phyloP scores from a whole-genome alignment of 2,329 filamentous ascomycete genomes.

The Trichoderma sp. region DNA sequence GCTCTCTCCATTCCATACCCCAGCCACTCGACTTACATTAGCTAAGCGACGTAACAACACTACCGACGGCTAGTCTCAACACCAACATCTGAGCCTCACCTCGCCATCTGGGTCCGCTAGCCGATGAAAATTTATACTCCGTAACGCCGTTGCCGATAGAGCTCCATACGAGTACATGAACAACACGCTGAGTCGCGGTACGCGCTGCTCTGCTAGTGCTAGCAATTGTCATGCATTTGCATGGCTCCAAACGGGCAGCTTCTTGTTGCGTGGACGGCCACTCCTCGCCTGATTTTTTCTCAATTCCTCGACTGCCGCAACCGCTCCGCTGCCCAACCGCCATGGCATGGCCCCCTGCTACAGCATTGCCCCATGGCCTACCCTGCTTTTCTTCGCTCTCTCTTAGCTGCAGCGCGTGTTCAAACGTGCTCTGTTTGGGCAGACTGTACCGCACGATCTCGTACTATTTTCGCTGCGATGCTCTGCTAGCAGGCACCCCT shows the following conservation, averaged over 20 bases:
- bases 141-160: constrained; percentile 13
- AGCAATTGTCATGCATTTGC: constrained; percentile 2
- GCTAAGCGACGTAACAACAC: background rate
- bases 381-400: background rate
- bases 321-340: constrained; percentile 16
- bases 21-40: background rate
- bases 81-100: background rate
- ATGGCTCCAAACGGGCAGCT: constrained; percentile 6
- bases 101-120: background rate
- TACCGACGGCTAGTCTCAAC: background rate
- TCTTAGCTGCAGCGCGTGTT: constrained; percentile 14
- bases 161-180: background rate
- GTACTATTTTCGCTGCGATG: constrained; percentile 1
- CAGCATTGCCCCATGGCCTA: background rate
- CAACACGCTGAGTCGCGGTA: background rate
- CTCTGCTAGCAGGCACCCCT: background rate
- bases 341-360: background rate
- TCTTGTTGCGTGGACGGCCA: background rate
- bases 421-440: constrained; percentile 1
- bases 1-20: background rate
- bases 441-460: background rate
- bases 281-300: constrained; percentile 4
- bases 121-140: background rate
- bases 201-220: background rate
- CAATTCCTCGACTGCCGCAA: constrained; percentile 7